These are phyloP conservation scores for Mimosa bimucronata DNA, from an alignment of 306 rosid genomes.

Conservation along the genomic window DNA sequence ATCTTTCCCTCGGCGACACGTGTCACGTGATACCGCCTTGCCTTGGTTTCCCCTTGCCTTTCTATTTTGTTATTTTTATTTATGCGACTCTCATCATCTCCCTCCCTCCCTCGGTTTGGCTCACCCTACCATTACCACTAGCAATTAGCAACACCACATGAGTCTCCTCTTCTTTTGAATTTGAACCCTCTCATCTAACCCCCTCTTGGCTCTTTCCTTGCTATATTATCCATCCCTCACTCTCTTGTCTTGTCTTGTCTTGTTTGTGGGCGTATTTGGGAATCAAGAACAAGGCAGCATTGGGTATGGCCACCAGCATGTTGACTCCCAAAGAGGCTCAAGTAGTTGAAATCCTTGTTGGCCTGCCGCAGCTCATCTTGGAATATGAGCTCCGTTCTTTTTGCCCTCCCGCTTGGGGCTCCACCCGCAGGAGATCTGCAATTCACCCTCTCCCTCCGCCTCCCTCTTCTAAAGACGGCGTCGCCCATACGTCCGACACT, in stretches of 20 bases:
- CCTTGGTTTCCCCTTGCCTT: conserved; percentile 8
- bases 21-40: conserved; percentile 39
- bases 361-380: conserved; percentile 22
- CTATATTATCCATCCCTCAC: background rate
- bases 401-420: conserved; percentile 45
- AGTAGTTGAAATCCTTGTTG: conserved; percentile 44
- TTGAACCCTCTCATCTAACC: background rate
- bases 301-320: too few species aligned
- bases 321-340: conserved; percentile 36
- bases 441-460: background rate
- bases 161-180: background rate
- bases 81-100: background rate
- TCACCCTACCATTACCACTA: too few species aligned
- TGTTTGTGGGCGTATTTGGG: too few species aligned
- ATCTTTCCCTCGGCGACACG: conserved; percentile 47
- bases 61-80: background rate
- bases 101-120: background rate
- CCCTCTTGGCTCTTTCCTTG: background rate
- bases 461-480: background rate
- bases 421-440: conserved; percentile 58
- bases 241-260: too few species aligned
- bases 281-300: too few species aligned
- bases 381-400: background rate
- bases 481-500: background rate
- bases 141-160: background rate